Evolutionary conservation across 2,329 filamentous ascomycete genomes (phyloP), one percentile per base, ranked within the genome.

Genomic region (Clarireedia monteithiana): DNA sequence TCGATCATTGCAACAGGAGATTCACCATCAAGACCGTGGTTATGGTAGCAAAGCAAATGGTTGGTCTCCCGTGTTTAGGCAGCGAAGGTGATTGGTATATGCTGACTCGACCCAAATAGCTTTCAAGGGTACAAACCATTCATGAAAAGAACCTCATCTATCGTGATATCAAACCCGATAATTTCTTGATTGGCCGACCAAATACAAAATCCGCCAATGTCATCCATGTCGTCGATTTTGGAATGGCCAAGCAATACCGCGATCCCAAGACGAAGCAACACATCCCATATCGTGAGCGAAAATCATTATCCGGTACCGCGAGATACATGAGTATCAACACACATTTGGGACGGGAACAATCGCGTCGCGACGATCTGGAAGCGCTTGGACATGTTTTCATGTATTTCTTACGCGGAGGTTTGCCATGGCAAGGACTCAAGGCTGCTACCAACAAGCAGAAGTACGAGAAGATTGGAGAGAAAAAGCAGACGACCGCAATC

Each of bases 311-410:
- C 4, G 94, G 94, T 60, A 99, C 94, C 57, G 94, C 94, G 60
- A 84, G 94, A 71, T 99, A 99, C 75, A 97, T 97, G 94, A 95
- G 90, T 76, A 97, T 99, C 82, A 99, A 99, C 75, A 99, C 94
- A 56, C 94, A 99, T 79, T 75, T 97, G 63, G 94, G 94, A 53
- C 85, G 94, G 58, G 94, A 99, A 71, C 94, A 99, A 72, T 97
- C 92, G 57, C 85, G 94, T 70, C 82, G 94, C 73, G 94, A 99
- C 72, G 94, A 99, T 71, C 78, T 99, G 58, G 94, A 99, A 74
- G 94, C 94, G 14, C 75, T 88, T 12, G 85, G 85, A 20, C 85
- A 88, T 68, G 84, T 88, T 42, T 87, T 88, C 71, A 83, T 88
- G 77, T 88, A 88, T 72, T 88, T 88, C 71, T 72, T 88, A 46